These are phyloP conservation scores for Coemansia reversa DNA, from an alignment of 192 early-diverging fungal genomes.

Conservation along the genomic window DNA sequence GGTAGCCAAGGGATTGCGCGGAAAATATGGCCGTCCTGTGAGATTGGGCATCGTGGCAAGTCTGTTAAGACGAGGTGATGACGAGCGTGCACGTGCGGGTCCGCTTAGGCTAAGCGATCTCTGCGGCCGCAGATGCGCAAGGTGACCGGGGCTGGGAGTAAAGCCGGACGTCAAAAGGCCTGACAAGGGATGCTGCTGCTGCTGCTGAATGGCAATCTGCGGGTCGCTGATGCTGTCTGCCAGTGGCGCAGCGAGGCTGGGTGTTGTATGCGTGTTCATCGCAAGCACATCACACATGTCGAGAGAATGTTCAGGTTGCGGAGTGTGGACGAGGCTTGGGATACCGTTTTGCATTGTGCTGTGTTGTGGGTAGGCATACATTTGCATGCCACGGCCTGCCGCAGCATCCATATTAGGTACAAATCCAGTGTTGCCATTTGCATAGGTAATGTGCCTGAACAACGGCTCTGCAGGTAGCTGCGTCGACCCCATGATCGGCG, in stretches of 20 bases:
- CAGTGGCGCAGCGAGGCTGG: slow-evolving; percentile 9
- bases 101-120: slow-evolving; percentile 36
- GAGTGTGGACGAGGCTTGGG: slow-evolving; percentile 25
- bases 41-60: slow-evolving; percentile 10
- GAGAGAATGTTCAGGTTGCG: slow-evolving; percentile 4
- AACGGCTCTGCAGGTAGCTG: slow-evolving; percentile 30
- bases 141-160: slow-evolving; percentile 3
- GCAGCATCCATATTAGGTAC: slow-evolving; percentile 16
- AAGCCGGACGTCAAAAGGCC: slow-evolving; percentile 5
- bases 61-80: slow-evolving; percentile 19
- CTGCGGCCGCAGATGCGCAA: slow-evolving; percentile 21
- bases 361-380: slow-evolving; percentile 11
- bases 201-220: slow-evolving; percentile 1
- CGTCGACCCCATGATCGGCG: slow-evolving; percentile 33
- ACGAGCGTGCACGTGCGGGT: slow-evolving; percentile 23
- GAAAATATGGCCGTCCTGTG: slow-evolving; percentile 20
- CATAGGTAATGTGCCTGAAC: slow-evolving; percentile 29
- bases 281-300: slow-evolving; percentile 1
- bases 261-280: slow-evolving; percentile 9
- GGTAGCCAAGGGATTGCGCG: slow-evolving; percentile 16
- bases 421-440: slow-evolving; percentile 22
- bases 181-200: not conserved
- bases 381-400: slow-evolving; percentile 17
- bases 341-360: slow-evolving; percentile 4
- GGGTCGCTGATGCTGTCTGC: not conserved